Base-by-base conservation (phyloP, 1,284 basidiomycete genomes). In the Trametes pubescens region DNA sequence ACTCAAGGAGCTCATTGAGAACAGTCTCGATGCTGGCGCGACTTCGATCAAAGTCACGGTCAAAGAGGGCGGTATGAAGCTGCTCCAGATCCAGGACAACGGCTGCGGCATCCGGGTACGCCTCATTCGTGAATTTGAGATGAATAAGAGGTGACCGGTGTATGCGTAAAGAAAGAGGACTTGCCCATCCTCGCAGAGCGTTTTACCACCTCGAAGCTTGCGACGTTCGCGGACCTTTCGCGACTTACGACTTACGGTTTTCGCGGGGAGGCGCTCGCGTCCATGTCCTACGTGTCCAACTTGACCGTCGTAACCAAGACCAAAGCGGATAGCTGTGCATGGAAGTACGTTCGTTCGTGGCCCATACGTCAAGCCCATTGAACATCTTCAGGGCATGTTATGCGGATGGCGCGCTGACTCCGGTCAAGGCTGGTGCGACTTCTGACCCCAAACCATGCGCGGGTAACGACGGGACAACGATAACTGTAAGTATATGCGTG, bases 61-160 rank as follows among this genome's bases (percentile, higher is more conserved):
- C 69, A 98, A 98, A 77, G 97, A 99, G 63, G 98, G 98, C 1
- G 98, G 98, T 0, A 81, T 99, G 80, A 99, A 98, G 76, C 81
- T 96, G 51, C 84, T 99, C 29, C 96, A 98, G 78, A 98, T 99
- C 58, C 93, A 96, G 72, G 98, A 99, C 75, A 98, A 99, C 73
- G 98, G 97, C 0, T 93, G 87, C 75, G 97, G 97, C 1, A 98
- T 99, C 71, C 85, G 91, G 49, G 95, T 95, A 70, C 72, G 86
- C 62, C 8, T n/a, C 34, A 26, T 9, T 6, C 22, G 34, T 16
- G 26, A 21, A 16, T 11, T 54, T 29, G 29, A 29, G 6, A 21
- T 3, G 32, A 26, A 43, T 24, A 22, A 16, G n/a, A 9, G 47
- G 34, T 54, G 35, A 59, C 48, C 10, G 14, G 26, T 18, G 22